Evolutionary conservation across 1,139 yeast species (phyloP).

Genomic region (Blastobotrys persicus): DNA sequence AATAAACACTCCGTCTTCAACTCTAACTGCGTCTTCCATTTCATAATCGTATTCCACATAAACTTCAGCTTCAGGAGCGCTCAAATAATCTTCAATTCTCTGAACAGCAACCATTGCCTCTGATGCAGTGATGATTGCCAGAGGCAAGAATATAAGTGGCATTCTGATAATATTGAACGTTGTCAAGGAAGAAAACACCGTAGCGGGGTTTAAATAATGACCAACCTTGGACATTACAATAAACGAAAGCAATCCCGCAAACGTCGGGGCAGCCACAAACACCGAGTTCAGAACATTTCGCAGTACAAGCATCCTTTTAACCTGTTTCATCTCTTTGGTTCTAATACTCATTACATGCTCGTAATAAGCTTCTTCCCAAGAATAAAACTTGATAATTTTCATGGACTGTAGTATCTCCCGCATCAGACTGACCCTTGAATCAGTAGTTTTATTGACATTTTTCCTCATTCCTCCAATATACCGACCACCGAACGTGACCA

Average conservation of each 20-base stretch:
- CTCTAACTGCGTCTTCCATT: conserved; percentile 41
- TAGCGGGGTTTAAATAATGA: conserved; percentile 56
- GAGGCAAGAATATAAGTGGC: conserved; percentile 72
- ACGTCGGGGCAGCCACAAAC: conserved; percentile 59
- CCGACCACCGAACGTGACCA: conserved; percentile 37
- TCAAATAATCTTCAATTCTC: conserved; percentile 57
- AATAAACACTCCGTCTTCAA: conserved; percentile 55
- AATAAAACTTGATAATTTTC: conserved; percentile 67
- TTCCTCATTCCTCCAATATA: conserved; percentile 45
- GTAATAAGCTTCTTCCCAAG: conserved; percentile 68
- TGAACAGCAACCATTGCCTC: conserved; percentile 67
- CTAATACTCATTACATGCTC: conserved; percentile 49
- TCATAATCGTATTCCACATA: conserved; percentile 35
- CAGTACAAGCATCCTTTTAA: conserved; percentile 40
- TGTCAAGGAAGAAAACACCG: conserved; percentile 76
- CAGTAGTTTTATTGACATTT: conserved; percentile 50
- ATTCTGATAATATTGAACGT: conserved; percentile 66
- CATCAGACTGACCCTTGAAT: conserved; percentile 56
- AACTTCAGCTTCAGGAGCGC: conserved; percentile 41
- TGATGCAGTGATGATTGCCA: conserved; percentile 56
- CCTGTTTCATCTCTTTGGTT: conserved; percentile 41
- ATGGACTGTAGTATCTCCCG: conserved; percentile 64
- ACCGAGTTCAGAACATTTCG: conserved; percentile 55
- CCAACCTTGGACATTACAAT: conserved; percentile 64
- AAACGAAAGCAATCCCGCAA: conserved; percentile 73